Base-by-base conservation (phyloP, 2,329 filamentous ascomycete species). In the Monosporascus sp. region DNA sequence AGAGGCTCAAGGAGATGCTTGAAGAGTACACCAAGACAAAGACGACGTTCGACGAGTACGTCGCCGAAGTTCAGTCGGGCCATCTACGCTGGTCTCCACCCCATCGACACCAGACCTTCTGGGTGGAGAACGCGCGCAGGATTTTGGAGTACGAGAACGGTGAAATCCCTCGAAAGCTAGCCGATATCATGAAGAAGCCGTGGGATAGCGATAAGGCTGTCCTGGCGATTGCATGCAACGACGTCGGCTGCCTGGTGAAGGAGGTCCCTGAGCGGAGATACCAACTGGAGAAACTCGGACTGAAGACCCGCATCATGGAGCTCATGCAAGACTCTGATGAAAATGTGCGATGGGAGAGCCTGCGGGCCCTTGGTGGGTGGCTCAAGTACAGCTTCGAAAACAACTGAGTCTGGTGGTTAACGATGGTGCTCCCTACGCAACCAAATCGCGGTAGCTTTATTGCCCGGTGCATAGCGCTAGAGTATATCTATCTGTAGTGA, bases 71-170 rank as follows among this genome's bases (percentile, higher is more conserved):
- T 49, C 82, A 88, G 63, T 86, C 89, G 2, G 92, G 92, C 37
- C 91, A 96, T 68, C 79, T 97, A 52, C 87, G 91, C 65, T 97
- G 92, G 92, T 94, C 89, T 5, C 92, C 92, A 31, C 91, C 92
- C 40, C 92, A 97, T 73, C 86, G 89, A 63, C 93, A 87, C 74
- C 80, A 86, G 46, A 82, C 86, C 6, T 97, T 97, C 75, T 97
- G 92, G 92, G 84, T 86, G 44, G 92, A 96, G 64, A 96, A 97
- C 63, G 89, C 92, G 7, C 85, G 88, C 54, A 87, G 86, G 65
- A 96, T 97, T 59, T 77, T 96, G 54, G 91, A 96, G 50, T 84
- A 88, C 59, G 85, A 91, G 68, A 88, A 91, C 59, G 90, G 89
- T 37, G 86, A 86, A 60, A 78, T 96, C 50, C 84, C 88, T 40